phyloP scores from a whole-genome alignment of 371 early-diverging fungal genomes.

The Mortierella sp. region DNA sequence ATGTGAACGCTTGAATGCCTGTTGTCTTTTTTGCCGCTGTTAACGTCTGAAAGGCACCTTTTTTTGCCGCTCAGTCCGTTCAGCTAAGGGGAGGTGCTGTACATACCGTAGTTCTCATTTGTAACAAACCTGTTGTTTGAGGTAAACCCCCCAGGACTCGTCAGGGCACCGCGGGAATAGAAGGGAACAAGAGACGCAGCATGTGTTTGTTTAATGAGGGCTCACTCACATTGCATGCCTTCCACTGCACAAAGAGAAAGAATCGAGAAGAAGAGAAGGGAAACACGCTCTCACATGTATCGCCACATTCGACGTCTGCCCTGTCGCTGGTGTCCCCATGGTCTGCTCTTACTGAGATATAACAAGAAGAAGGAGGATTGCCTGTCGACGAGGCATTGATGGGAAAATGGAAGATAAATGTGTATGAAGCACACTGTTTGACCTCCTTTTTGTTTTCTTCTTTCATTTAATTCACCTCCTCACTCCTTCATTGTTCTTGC shows the following conservation, averaged over 20 bases:
- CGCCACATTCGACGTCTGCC: background rate
- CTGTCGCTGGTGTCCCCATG: background rate
- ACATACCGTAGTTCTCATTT: too few relatives aligned
- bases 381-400: background rate
- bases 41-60: background rate
- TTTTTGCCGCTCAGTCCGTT: background rate
- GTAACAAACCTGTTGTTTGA: too few relatives aligned
- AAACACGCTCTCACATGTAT: background rate
- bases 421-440: background rate
- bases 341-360: background rate
- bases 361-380: background rate
- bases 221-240: background rate
- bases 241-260: background rate
- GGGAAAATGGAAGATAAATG: background rate
- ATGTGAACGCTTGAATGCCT: background rate
- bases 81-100: too few relatives aligned
- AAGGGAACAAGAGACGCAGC: background rate
- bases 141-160: background rate
- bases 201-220: background rate
- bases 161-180: background rate
- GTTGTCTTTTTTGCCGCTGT: background rate
- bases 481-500: background rate
- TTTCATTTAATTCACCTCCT: background rate
- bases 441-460: background rate
- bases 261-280: background rate